phyloP scores from a whole-genome alignment of 1,284 basidiomycete species.

The Termitomyces sp. region DNA sequence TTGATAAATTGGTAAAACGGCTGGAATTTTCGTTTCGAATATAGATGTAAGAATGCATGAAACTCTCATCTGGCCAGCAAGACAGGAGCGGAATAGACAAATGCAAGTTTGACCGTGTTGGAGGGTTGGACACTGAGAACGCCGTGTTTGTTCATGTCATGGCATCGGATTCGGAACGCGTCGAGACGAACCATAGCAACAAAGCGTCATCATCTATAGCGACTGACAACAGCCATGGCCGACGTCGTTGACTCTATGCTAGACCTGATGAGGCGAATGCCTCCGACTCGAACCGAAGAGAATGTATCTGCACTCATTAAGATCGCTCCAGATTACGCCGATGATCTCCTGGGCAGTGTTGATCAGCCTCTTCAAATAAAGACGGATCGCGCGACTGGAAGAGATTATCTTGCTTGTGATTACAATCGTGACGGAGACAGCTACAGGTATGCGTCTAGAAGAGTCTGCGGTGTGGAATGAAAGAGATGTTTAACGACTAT shows the following conservation, averaged over 20 bases:
- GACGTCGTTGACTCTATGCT: conserved; percentile 87
- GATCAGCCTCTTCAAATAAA: conserved; percentile 89
- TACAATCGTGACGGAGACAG: conserved; percentile 97
- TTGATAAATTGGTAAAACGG: conserved; percentile 1
- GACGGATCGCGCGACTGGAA: conserved; percentile 74
- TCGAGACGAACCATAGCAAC: background rate
- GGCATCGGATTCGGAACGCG: background rate
- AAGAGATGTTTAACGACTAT: conserved; percentile 3
- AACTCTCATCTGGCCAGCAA: background rate
- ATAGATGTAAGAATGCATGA: background rate
- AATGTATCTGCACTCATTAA: conserved; percentile 82
- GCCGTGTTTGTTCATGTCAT: conserved; percentile 1
- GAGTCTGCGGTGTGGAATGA: background rate
- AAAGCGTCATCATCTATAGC: no score
- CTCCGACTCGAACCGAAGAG: conserved; percentile 85
- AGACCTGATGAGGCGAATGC: conserved; percentile 92
- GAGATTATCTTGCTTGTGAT: conserved; percentile 93
- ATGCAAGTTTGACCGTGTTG: background rate
- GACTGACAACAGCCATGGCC: conserved; percentile 40
- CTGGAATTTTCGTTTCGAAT: background rate
- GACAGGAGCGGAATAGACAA: no score
- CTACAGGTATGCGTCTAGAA: conserved; percentile 61
- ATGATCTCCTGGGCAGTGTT: conserved; percentile 92
- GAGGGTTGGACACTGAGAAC: no score
- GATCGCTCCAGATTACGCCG: conserved; percentile 91